Evolutionary conservation across 2,329 filamentous ascomycete species (phyloP).

Genomic region (Aureobasidium sp.): DNA sequence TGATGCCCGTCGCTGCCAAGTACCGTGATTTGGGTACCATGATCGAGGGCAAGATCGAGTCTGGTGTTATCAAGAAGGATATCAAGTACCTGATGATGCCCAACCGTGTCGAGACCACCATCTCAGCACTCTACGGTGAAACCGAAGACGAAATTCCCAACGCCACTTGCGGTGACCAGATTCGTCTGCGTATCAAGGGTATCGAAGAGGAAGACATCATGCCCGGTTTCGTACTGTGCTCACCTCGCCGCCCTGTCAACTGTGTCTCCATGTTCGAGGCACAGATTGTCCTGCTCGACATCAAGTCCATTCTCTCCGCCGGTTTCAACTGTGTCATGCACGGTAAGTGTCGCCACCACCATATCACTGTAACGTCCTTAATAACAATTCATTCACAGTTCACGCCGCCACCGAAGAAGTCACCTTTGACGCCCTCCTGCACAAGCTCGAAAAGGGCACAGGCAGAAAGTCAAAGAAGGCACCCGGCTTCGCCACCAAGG

Average conservation of each 20-base stretch:
- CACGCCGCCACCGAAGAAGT: constrained; percentile 98
- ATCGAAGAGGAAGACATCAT: constrained; percentile 96
- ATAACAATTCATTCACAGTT: constrained; percentile 35
- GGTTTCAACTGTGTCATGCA: constrained; percentile 98
- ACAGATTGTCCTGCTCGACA: constrained; percentile 88
- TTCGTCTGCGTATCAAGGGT: constrained; percentile 83
- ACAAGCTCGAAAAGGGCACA: constrained; percentile 94
- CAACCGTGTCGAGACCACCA: constrained; percentile 71
- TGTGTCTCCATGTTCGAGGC: constrained; percentile 86
- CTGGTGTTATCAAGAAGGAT: constrained; percentile 86
- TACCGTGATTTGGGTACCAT: constrained; percentile 97
- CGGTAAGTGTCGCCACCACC: constrained; percentile 14
- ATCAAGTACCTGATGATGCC: constrained; percentile 90
- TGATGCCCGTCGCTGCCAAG: constrained; percentile 97
- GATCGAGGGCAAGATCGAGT: constrained; percentile 95
- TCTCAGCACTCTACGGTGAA: constrained; percentile 85
- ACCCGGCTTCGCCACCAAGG: constrained; percentile 78
- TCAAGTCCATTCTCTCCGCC: constrained; percentile 87
- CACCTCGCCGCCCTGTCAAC: constrained; percentile 86
- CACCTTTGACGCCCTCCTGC: constrained; percentile 76
- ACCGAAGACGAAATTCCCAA: constrained; percentile 82
- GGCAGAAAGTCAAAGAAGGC: constrained; percentile 86
- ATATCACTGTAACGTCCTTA: not conserved
- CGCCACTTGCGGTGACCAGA: constrained; percentile 87
- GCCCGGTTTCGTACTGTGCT: constrained; percentile 93